Evolutionary conservation across 1,284 basidiomycete species (phyloP).

Genomic region (Polyporus tsugae): DNA sequence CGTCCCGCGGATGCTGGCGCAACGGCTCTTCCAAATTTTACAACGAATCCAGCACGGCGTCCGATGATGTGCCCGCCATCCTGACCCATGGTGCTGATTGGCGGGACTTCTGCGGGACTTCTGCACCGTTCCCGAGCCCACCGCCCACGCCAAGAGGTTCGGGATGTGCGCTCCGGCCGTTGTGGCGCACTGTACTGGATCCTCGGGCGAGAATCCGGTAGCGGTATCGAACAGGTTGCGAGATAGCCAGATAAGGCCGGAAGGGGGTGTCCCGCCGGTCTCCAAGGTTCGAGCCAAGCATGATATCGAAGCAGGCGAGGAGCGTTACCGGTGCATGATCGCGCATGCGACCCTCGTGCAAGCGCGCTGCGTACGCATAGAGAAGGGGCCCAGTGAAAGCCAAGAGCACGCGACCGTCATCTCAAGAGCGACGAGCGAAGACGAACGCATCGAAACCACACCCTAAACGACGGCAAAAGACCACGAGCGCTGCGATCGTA

Average conservation of each 20-base stretch:
- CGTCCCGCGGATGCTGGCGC: not conserved
- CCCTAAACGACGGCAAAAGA: conserved; percentile 3
- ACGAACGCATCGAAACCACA: not conserved
- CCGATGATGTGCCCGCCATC: no score
- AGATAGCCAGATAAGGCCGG: not conserved
- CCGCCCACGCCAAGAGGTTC: not conserved
- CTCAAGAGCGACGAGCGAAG: not conserved
- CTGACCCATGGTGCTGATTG: not conserved
- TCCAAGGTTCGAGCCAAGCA: conserved; percentile 7
- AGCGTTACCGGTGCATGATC: not conserved
- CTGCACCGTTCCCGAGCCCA: not conserved
- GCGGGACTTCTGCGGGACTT: not conserved
- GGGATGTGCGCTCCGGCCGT: not conserved
- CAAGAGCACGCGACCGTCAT: not conserved
- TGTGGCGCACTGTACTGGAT: not conserved
- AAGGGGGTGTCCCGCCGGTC: not conserved
- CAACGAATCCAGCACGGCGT: not conserved
- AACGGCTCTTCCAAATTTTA: not conserved
- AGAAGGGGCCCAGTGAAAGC: conserved; percentile 7
- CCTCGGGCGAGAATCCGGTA: not conserved
- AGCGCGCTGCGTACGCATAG: not conserved
- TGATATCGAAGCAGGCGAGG: conserved; percentile 1
- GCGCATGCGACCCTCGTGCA: not conserved
- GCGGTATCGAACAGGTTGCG: not conserved
- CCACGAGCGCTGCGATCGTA: not conserved